These are phyloP conservation scores for Chloranthus sessilifolius DNA, from an alignment of 164 flowering plant genomes.

Conservation along the genomic window DNA sequence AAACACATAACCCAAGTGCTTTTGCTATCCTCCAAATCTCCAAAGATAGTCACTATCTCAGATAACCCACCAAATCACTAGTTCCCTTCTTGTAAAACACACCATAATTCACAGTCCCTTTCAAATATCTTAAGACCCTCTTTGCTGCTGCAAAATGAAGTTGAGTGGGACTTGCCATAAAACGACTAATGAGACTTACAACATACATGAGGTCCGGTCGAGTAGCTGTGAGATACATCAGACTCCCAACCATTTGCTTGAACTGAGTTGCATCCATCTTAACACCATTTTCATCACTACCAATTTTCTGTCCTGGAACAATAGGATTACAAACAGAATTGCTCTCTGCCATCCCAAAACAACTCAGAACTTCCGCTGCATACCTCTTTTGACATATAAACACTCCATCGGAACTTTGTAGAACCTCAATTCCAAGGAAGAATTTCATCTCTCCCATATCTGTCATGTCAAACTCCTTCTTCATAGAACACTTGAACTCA, in stretches of 20 bases:
- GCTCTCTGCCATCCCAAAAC: constrained; percentile 6
- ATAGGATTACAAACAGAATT: constrained; percentile 5
- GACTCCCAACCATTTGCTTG: constrained; percentile 10
- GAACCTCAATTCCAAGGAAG: constrained; percentile 13
- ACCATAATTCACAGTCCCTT: too few species aligned
- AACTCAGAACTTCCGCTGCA: constrained; percentile 2
- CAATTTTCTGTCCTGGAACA: constrained; percentile 4
- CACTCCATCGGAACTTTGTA: neutral
- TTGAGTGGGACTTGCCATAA: neutral
- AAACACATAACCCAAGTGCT: constrained; percentile 11
- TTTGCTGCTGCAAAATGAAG: too few species aligned
- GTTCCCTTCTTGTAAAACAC: neutral
- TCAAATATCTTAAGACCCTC: too few species aligned
- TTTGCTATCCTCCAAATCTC: constrained; percentile 10
- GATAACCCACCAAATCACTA: neutral
- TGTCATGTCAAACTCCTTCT: too few species aligned
- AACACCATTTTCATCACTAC: constrained; percentile 7
- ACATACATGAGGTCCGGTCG: constrained; percentile 13
- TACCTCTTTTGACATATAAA: constrained; percentile 14
- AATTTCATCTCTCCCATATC: constrained; percentile 2
- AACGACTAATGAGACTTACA: too few species aligned
- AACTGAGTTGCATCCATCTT: constrained; percentile 8
- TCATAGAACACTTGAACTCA: constrained; percentile 2
- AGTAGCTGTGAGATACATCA: constrained; percentile 15
- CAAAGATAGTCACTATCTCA: constrained; percentile 12